These are phyloP conservation scores for Mollisiaceae sp. DNA, from an alignment of 2,329 filamentous ascomycete species.

Conservation along the genomic window DNA sequence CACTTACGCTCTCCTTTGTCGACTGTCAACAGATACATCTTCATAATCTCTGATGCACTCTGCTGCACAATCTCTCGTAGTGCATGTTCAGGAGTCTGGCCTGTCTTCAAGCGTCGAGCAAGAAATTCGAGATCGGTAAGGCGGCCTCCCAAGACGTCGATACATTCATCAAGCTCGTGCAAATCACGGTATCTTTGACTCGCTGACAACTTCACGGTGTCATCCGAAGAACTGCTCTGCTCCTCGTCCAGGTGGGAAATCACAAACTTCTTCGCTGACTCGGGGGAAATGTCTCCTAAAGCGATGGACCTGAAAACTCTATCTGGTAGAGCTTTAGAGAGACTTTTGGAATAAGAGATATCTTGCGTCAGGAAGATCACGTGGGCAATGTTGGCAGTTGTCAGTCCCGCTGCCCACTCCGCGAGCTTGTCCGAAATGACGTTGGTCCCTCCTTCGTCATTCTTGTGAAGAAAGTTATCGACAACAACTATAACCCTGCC, in stretches of 20 bases:
- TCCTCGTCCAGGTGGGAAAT: slow-evolving; percentile 72
- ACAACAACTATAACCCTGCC: slow-evolving; percentile 64
- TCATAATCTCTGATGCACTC: slow-evolving; percentile 86
- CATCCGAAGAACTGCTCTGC: slow-evolving; percentile 42
- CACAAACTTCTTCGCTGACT: slow-evolving; percentile 90
- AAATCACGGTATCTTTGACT: slow-evolving; percentile 54
- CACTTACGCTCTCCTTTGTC: slow-evolving; percentile 62
- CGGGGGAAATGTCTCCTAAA: slow-evolving; percentile 83
- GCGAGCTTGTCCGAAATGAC: slow-evolving; percentile 76
- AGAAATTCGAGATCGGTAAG: slow-evolving; percentile 96
- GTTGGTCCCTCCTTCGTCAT: slow-evolving; percentile 55
- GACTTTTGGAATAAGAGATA: slow-evolving; percentile 82
- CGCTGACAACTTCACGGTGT: slow-evolving; percentile 38
- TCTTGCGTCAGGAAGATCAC: slow-evolving; percentile 95
- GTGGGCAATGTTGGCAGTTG: slow-evolving; percentile 87
- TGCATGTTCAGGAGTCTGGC: slow-evolving; percentile 80
- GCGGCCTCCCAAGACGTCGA: slow-evolving; percentile 82
- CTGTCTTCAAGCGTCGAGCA: slow-evolving; percentile 84
- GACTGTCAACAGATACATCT: slow-evolving; percentile 81
- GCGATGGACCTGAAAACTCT: slow-evolving; percentile 87
- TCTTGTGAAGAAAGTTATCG: slow-evolving; percentile 89
- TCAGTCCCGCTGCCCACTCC: slow-evolving; percentile 87
- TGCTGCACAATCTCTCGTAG: slow-evolving; percentile 89
- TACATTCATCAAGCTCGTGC: slow-evolving; percentile 77
- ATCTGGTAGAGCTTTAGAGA: slow-evolving; percentile 87